Percentiles rank a stretch among this genome's conserved stretches.
Evolutionary conservation across 306 rosid genomes (phyloP).

Genomic region (Ormosia emarginata): DNA sequence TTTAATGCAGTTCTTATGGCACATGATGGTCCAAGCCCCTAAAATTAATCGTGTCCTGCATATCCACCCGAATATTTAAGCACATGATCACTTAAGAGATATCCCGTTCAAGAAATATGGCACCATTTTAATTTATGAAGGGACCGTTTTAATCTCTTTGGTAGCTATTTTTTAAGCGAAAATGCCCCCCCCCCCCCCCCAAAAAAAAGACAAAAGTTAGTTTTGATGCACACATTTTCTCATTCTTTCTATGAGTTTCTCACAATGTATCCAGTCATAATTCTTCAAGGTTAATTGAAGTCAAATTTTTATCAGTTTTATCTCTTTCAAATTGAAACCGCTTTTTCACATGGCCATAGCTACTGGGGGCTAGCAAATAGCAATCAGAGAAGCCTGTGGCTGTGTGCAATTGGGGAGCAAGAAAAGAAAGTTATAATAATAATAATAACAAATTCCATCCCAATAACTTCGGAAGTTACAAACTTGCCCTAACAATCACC

Average conservation of each 20-base stretch:
- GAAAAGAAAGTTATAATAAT: not conserved
- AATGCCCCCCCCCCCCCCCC: too few species aligned
- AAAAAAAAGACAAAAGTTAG: not conserved
- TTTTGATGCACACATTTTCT: not conserved
- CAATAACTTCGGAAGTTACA: not conserved
- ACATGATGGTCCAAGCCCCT: constrained; percentile 26
- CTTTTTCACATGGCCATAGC: not conserved
- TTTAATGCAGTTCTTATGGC: constrained; percentile 2
- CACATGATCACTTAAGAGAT: constrained; percentile 22
- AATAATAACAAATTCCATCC: not conserved
- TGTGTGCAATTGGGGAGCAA: not conserved
- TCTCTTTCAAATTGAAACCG: not conserved
- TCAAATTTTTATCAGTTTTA: not conserved
- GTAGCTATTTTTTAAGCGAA: too few species aligned
- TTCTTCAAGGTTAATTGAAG: not conserved
- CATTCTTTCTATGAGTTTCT: too few species aligned
- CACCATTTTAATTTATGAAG: constrained; percentile 19
- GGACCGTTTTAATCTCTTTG: not conserved
- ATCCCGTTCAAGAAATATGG: constrained; percentile 10
- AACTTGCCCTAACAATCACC: not conserved
- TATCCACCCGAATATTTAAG: constrained; percentile 3
- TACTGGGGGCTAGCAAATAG: not conserved
- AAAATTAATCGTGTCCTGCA: constrained; percentile 21
- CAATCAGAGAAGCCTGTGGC: not conserved
- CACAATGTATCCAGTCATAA: not conserved